These are phyloP conservation scores for Parachaetomium inaequale DNA, from an alignment of 495 filamentous ascomycete species.

Conservation along the genomic window DNA sequence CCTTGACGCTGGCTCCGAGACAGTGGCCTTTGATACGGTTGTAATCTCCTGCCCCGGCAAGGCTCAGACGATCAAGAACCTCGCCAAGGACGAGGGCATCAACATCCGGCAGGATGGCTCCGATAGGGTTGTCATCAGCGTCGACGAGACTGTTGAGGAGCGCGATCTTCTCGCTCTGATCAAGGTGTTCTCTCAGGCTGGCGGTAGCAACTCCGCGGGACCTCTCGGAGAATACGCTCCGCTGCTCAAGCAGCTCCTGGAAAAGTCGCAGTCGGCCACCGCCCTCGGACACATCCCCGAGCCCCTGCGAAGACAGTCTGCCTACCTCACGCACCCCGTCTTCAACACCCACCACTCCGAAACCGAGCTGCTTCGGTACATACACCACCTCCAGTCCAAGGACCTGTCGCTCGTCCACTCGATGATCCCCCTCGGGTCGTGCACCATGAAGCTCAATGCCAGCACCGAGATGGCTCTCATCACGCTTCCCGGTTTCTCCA, in stretches of 20 bases:
- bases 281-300: slow-evolving; percentile 53
- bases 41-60: slow-evolving; percentile 49
- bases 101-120: slow-evolving; percentile 27
- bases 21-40: slow-evolving; percentile 61
- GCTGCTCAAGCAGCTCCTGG: slow-evolving; percentile 33
- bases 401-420: slow-evolving; percentile 94
- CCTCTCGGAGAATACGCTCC: slow-evolving; percentile 9
- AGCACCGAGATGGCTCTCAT: slow-evolving; percentile 85
- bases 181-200: slow-evolving; percentile 22
- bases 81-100: slow-evolving; percentile 22
- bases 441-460: slow-evolving; percentile 99
- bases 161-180: slow-evolving; percentile 31
- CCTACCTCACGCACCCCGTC: slow-evolving; percentile 85
- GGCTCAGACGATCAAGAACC: slow-evolving; percentile 5
- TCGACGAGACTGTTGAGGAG: slow-evolving; percentile 42
- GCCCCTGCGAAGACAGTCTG: slow-evolving; percentile 64
- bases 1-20: background rate
- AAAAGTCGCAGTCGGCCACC: slow-evolving; percentile 29
- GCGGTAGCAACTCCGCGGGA: background rate
- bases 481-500: slow-evolving; percentile 79
- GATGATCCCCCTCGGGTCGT: slow-evolving; percentile 99
- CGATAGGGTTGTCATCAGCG: slow-evolving; percentile 36
- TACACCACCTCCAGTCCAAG: slow-evolving; percentile 90
- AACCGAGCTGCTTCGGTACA: slow-evolving; percentile 93
- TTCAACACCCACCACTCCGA: slow-evolving; percentile 98